Percentiles rank a stretch among this genome's conserved stretches.
Conservation (phyloP, 768 basidiomycete species). For the Steccherinum ochraceum region DNA sequence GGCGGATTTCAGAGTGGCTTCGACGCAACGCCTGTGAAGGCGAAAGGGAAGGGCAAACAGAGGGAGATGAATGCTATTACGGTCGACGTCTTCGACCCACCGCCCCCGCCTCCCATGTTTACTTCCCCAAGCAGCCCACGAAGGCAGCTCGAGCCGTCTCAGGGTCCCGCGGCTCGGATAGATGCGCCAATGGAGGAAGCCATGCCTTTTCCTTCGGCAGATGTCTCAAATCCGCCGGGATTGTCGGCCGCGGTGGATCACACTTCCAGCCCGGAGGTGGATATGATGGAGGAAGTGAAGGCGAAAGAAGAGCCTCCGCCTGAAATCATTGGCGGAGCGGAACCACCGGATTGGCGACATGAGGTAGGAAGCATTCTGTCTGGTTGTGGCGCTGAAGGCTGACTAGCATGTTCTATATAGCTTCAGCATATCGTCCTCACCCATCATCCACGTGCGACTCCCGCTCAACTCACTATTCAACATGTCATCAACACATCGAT, state of each 20-base stretch:
- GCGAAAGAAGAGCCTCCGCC: constrained; percentile 24
- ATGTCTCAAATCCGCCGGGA: constrained; percentile 1
- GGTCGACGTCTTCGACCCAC: constrained; percentile 8
- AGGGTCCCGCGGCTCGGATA: background rate
- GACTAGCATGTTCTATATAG: no score
- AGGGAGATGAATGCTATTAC: background rate
- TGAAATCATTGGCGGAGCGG: constrained; percentile 14
- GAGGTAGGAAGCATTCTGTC: no score
- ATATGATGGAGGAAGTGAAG: constrained; percentile 18
- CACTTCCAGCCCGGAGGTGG: constrained; percentile 7
- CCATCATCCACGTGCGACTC: constrained; percentile 37
- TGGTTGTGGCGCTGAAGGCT: no score
- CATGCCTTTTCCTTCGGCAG: background rate
- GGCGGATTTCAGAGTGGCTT: background rate
- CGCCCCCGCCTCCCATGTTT: constrained; percentile 3
- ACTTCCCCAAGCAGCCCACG: constrained; percentile 18
- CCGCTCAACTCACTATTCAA: constrained; percentile 11
- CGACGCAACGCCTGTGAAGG: constrained; percentile 1
- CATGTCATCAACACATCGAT: background rate
- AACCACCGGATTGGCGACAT: constrained; percentile 44
- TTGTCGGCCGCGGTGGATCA: background rate
- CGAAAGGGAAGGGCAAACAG: constrained; percentile 13
- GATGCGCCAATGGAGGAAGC: background rate
- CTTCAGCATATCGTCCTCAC: constrained; percentile 55
- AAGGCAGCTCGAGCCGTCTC: background rate